Conservation (phyloP, 2,329 filamentous ascomycete species). For the Ceratocystis destructans region DNA sequence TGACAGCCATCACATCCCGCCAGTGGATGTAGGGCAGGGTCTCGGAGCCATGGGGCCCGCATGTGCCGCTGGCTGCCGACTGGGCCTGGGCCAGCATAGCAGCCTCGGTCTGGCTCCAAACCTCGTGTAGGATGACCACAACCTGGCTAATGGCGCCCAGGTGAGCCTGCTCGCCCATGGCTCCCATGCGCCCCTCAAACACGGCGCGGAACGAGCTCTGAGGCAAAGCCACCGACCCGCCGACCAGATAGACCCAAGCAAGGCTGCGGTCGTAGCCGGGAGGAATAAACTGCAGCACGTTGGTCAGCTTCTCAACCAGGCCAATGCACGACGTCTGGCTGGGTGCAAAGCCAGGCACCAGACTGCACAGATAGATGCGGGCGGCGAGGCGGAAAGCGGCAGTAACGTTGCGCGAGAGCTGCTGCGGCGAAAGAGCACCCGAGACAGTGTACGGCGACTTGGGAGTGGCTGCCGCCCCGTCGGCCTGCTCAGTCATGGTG, state of each 20-base stretch:
- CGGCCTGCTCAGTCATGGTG: conserved; percentile 58
- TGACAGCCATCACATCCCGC: conserved; percentile 84
- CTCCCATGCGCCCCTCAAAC: conserved; percentile 59
- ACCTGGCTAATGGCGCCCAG: conserved; percentile 81
- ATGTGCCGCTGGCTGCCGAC: conserved; percentile 25
- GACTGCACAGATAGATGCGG: conserved; percentile 89
- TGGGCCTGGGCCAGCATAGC: conserved; percentile 28
- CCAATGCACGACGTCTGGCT: conserved; percentile 58
- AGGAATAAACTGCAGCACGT: conserved; percentile 69
- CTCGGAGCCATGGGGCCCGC: conserved; percentile 26
- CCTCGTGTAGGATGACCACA: conserved; percentile 61
- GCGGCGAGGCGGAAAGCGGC: conserved; percentile 82
- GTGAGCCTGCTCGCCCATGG: conserved; percentile 62
- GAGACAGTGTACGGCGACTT: conserved; percentile 42
- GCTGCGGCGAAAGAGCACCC: conserved; percentile 65
- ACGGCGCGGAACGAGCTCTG: conserved; percentile 62
- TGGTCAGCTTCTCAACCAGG: conserved; percentile 64
- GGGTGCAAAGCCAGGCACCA: conserved; percentile 78
- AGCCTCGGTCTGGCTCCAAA: conserved; percentile 67
- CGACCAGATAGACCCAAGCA: conserved; percentile 84
- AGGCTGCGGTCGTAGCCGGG: conserved; percentile 81
- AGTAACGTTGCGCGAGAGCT: conserved; percentile 79
- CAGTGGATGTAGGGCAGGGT: conserved; percentile 66
- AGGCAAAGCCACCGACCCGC: conserved; percentile 62
- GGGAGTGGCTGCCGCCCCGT: conserved; percentile 33